Evolutionary conservation across 1,284 basidiomycete species (phyloP).

Genomic region (Cryptococcus sp.): DNA sequence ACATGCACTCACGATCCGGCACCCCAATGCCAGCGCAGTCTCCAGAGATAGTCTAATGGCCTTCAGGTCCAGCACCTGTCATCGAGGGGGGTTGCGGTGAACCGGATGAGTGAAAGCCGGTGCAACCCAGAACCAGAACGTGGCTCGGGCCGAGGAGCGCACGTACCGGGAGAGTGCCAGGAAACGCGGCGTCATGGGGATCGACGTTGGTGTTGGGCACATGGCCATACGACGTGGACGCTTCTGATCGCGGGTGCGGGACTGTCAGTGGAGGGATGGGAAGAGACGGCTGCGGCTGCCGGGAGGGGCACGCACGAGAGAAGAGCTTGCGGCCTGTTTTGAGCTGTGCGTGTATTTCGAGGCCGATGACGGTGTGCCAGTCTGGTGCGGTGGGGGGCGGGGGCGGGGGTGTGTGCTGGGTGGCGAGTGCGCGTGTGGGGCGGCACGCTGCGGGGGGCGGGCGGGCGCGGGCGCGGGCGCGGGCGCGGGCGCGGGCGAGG

Average conservation of each 20-base stretch:
- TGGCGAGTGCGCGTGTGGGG: too few species aligned
- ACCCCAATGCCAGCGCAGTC: conserved; percentile 76
- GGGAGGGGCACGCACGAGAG: conserved; percentile 66
- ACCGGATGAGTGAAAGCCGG: background rate
- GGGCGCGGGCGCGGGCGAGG: too few species aligned
- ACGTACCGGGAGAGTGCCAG: conserved; percentile 84
- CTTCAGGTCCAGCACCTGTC: conserved; percentile 68
- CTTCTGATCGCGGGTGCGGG: conserved; percentile 10
- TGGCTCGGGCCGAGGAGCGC: background rate
- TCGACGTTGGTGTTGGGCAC: conserved; percentile 65
- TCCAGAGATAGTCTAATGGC: conserved; percentile 78
- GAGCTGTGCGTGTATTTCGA: conserved; percentile 94
- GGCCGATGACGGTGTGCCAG: conserved; percentile 85
- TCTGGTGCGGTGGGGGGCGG: conserved; percentile 56
- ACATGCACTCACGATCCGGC: conserved; percentile 55
- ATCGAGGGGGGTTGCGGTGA: too few species aligned
- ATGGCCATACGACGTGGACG: conserved; percentile 35
- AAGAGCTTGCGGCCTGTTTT: conserved; percentile 85
- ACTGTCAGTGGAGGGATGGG: conserved; percentile 4
- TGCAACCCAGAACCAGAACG: background rate
- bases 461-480: too few species aligned
- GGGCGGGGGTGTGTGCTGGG: too few species aligned
- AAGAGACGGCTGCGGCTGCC: background rate
- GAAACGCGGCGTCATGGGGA: conserved; percentile 83
- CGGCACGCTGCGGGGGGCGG: too few species aligned